These are phyloP conservation scores for Nepenthes gracilis DNA, from an alignment of 148 eudicot genomes.

Conservation along the genomic window DNA sequence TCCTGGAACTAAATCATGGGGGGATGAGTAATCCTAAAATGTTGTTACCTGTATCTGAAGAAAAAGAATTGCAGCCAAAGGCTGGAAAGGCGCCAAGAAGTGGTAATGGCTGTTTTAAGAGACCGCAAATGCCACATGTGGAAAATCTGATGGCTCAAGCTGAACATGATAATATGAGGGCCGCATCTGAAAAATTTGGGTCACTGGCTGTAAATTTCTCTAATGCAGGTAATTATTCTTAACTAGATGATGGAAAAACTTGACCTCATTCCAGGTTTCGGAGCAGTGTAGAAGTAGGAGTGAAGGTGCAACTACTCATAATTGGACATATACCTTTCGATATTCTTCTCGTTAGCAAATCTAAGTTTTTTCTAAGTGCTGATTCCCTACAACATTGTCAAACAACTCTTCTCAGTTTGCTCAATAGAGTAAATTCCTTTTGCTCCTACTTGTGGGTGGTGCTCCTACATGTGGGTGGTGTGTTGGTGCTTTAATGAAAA, in stretches of 20 bases:
- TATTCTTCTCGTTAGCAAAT: too few relatives aligned
- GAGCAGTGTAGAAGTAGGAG: not conserved
- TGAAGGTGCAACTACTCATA: too few relatives aligned
- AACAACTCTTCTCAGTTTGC: too few relatives aligned
- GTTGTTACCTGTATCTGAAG: conserved; percentile 32
- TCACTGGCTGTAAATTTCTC: conserved; percentile 26
- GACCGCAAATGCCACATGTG: conserved; percentile 39
- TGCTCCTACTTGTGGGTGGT: too few relatives aligned
- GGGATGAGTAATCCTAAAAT: conserved; percentile 15
- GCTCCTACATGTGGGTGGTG: too few relatives aligned
- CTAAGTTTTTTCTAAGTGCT: too few relatives aligned
- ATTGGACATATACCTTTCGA: too few relatives aligned
- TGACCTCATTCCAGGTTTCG: not conserved
- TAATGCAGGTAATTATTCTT: conserved; percentile 32
- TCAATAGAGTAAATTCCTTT: too few relatives aligned
- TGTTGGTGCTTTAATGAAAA: too few relatives aligned
- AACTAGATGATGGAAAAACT: not conserved
- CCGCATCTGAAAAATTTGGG: conserved; percentile 24
- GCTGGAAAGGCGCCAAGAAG: conserved; percentile 37
- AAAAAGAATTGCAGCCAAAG: conserved; percentile 39
- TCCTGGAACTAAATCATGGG: conserved; percentile 20
- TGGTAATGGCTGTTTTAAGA: conserved; percentile 40
- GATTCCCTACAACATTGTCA: too few relatives aligned
- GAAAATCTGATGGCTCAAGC: conserved; percentile 27
- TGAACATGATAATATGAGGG: conserved; percentile 35